A percentile compares a stretch with the other conserved stretches of the same genome.
These are phyloP conservation scores for Aspergillus sojae DNA, from an alignment of 2,329 filamentous ascomycete genomes.

Conservation along the genomic window DNA sequence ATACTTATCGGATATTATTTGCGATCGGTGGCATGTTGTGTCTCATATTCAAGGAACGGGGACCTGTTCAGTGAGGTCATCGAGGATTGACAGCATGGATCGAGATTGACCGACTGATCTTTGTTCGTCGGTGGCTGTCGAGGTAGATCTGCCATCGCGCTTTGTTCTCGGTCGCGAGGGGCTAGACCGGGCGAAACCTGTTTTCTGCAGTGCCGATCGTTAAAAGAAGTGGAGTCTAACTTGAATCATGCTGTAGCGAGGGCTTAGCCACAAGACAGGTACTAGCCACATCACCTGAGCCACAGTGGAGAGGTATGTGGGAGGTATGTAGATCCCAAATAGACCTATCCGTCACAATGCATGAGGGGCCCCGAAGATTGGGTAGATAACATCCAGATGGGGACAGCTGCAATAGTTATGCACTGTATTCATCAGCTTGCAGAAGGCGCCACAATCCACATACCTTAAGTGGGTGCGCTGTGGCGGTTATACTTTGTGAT, in stretches of 20 bases:
- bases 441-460: neutral
- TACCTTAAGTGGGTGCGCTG: neutral
- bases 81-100: too few species aligned
- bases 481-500: conserved; percentile 1
- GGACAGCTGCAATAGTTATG: neutral
- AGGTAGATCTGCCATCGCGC: neutral
- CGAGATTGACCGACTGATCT: neutral
- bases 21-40: neutral
- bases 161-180: neutral
- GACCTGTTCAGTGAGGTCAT: neutral
- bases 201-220: neutral
- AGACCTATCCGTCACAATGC: neutral
- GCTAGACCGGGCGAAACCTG: neutral
- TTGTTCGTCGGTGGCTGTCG: neutral
- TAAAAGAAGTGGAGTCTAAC: neutral
- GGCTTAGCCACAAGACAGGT: neutral
- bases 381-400: neutral
- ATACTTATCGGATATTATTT: neutral
- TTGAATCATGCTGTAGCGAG: neutral
- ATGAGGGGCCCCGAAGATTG: neutral
- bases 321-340: neutral
- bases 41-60: neutral
- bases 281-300: neutral
- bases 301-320: neutral
- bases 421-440: neutral